A percentile compares a stretch with the other conserved stretches of the same genome.
Conservation (phyloP, 2,329 filamentous ascomycete genomes). For the Phyllosticta citriasiana region DNA sequence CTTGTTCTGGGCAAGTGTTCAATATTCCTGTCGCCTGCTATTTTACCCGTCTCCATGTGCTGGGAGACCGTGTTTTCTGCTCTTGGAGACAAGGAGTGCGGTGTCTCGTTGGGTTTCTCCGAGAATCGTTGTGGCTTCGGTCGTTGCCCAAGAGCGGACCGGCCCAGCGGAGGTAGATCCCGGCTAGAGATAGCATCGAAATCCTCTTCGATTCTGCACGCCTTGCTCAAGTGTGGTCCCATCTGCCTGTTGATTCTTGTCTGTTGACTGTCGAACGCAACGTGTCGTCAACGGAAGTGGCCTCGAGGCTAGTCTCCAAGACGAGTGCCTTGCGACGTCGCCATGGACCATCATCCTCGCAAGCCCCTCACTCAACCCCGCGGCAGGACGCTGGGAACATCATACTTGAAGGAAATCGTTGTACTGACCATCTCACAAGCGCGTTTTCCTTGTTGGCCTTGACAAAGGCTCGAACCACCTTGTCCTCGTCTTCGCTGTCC, state of each 20-base stretch:
- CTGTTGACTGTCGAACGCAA: background rate
- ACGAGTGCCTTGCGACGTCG: background rate
- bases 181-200: background rate
- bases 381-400: background rate
- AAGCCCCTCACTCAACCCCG: background rate
- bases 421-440: conserved; percentile 71
- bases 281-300: background rate
- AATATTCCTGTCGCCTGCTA: background rate
- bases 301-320: background rate
- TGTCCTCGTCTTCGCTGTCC: conserved; percentile 44
- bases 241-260: background rate
- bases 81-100: background rate
- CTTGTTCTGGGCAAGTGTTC: background rate
- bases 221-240: background rate
- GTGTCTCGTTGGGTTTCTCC: background rate
- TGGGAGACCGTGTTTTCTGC: background rate
- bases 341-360: background rate
- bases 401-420: background rate
- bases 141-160: background rate
- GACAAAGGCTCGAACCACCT: conserved; percentile 58
- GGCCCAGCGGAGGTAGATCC: background rate
- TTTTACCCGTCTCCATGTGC: background rate
- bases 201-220: background rate
- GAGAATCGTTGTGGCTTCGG: background rate
- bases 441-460: conserved; percentile 60